Base-by-base conservation (phyloP, 2,329 filamentous ascomycete species). In the Nigrospora oryzae region DNA sequence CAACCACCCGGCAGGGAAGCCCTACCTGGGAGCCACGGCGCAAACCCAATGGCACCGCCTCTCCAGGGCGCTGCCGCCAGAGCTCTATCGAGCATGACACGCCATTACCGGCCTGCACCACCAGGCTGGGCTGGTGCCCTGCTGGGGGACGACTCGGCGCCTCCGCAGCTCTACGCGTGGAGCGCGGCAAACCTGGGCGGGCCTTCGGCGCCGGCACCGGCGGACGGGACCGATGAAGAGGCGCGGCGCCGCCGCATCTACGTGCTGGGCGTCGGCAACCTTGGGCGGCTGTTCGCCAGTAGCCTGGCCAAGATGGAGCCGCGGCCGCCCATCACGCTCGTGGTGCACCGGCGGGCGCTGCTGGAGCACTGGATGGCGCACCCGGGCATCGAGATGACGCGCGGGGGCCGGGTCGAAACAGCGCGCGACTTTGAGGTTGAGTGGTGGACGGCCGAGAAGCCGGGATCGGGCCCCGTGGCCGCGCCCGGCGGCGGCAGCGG, bases 231-330 rank as follows among this genome's bases (percentile, higher is more conserved):
- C 19, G 32, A 17, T 17, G 33, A 30, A 12, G 42, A 43, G 5
- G 39, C 50, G 10, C 48, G 51, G 35, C 38, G 32, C 2, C 59
- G 59, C n/a, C 74, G 82, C 32, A 83, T 95, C 49, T 81, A 93
- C 57, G 74, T 96, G 40, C 67, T 95, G 3, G 90, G 91, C 11
- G 60, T 86, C 11, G 90, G 90, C 33, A 94, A 89, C 58, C 71
- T 95, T 12, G 90, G 89, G 13, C 80, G 80, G 37, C 77, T 96
- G 23, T 79, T 90, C 51, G 89, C 90, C 23, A 82, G 84, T 58
- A 79, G 80, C 17, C 69, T 96, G 11, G 76, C 79, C 17, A 72
- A 75, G 16, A 68, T 81, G 10, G 55, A 64, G 1, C 64, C 77
- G 16, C 73, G 76, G 3, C 87, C 88, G 5, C 86, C 86, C 0